These are phyloP conservation scores for Russula olivacea DNA, from an alignment of 768 basidiomycete genomes.

Conservation along the genomic window DNA sequence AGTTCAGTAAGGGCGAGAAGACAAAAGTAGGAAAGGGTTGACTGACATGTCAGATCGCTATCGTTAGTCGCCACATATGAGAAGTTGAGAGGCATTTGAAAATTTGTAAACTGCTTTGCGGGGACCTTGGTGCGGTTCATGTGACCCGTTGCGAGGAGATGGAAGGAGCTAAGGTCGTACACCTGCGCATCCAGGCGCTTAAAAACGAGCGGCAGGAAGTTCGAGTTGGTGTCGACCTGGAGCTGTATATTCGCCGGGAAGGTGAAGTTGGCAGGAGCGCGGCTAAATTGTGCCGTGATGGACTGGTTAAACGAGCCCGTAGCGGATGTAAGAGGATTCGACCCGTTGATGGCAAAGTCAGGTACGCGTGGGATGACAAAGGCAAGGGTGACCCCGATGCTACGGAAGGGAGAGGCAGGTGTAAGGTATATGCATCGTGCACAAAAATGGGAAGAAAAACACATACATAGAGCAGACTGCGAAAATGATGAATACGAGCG, in stretches of 20 bases:
- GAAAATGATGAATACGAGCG: constrained; percentile 65
- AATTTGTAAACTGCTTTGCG: constrained; percentile 56
- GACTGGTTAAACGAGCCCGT: constrained; percentile 51
- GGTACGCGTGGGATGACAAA: constrained; percentile 85
- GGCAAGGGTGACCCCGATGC: constrained; percentile 64
- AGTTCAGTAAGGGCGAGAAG: constrained; percentile 7
- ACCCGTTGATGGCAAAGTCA: constrained; percentile 52
- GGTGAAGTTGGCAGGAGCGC: constrained; percentile 81
- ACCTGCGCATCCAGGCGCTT: constrained; percentile 59
- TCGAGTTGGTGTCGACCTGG: constrained; percentile 67
- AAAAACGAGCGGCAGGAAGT: constrained; percentile 75
- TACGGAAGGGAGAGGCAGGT: constrained; percentile 26
- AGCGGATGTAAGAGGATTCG: constrained; percentile 53
- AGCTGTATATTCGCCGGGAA: constrained; percentile 76
- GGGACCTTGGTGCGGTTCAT: constrained; percentile 53
- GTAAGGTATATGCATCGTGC: not conserved
- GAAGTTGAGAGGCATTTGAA: constrained; percentile 77
- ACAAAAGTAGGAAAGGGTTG: constrained; percentile 9
- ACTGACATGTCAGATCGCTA: constrained; percentile 76
- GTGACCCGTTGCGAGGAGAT: constrained; percentile 62
- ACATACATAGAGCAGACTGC: constrained; percentile 52
- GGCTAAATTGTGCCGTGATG: constrained; percentile 59
- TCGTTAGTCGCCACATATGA: constrained; percentile 74
- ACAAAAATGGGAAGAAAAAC: not conserved
- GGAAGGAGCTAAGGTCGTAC: constrained; percentile 61